phyloP scores from a whole-genome alignment of 352 stramenopile genomes.

The Phytophthora tentaculata region DNA sequence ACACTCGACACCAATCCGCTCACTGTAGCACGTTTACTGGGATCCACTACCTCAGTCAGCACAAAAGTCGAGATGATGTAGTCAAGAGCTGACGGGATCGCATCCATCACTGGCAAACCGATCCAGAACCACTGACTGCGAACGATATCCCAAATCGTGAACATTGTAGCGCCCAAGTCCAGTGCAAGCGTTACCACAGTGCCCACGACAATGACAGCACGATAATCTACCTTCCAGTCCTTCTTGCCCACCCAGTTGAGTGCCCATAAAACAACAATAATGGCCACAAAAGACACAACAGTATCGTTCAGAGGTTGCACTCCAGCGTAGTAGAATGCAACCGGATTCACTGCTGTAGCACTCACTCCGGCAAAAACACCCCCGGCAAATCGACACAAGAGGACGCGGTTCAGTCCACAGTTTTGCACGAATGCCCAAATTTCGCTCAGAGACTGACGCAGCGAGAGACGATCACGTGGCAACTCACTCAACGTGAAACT shows the following conservation, averaged over 20 bases:
- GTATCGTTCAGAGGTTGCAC: conserved; percentile 66
- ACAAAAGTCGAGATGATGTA: conserved; percentile 61
- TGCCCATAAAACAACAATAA: conserved; percentile 29
- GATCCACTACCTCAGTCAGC: conserved; percentile 58
- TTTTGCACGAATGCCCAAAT: conserved; percentile 52
- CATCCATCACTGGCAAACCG: conserved; percentile 62
- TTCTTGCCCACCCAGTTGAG: conserved; percentile 46
- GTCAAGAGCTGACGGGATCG: conserved; percentile 54
- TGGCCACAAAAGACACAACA: conserved; percentile 58
- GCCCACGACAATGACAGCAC: conserved; percentile 39
- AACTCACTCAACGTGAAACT: conserved; percentile 34
- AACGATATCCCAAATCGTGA: conserved; percentile 67
- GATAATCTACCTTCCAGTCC: conserved; percentile 53
- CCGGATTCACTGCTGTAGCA: conserved; percentile 46
- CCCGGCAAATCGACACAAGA: conserved; percentile 49
- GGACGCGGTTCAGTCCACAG: conserved; percentile 45
- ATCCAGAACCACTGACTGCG: conserved; percentile 77
- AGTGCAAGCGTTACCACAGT: conserved; percentile 43
- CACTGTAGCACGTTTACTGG: conserved; percentile 26
- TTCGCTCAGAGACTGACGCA: conserved; percentile 30
- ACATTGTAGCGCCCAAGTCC: conserved; percentile 51
- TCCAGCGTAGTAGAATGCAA: conserved; percentile 55
- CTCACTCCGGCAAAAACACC: conserved; percentile 47
- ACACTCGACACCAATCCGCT: conserved; percentile 56
- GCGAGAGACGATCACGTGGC: conserved; percentile 18